phyloP scores from a whole-genome alignment of 2,329 filamentous ascomycete species.

The Saccharata proteae region DNA sequence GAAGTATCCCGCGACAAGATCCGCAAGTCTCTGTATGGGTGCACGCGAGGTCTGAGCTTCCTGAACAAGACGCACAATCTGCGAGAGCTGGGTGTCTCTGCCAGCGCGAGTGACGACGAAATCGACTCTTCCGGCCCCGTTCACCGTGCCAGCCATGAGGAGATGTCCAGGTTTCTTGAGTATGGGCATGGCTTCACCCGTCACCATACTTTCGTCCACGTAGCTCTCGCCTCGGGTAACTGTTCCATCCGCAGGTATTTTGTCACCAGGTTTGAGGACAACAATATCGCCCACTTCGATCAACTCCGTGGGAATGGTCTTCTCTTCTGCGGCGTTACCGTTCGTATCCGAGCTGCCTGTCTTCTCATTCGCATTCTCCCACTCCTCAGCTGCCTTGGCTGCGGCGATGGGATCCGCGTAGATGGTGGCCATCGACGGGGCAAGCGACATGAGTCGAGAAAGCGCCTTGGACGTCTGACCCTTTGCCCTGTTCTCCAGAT shows the following conservation, averaged over 20 bases:
- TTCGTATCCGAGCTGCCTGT: slow-evolving; percentile 22
- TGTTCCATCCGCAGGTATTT: slow-evolving; percentile 85
- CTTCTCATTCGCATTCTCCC: slow-evolving; percentile 44
- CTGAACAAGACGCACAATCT: slow-evolving; percentile 97
- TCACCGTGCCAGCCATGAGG: slow-evolving; percentile 90
- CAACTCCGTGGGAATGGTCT: slow-evolving; percentile 81
- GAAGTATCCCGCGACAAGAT: slow-evolving; percentile 85
- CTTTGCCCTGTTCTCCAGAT: slow-evolving; percentile 87
- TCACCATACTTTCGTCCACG: slow-evolving; percentile 97
- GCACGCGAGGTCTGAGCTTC: slow-evolving; percentile 90
- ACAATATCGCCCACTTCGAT: slow-evolving; percentile 91
- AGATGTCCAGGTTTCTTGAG: slow-evolving; percentile 70
- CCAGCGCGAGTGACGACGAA: slow-evolving; percentile 87
- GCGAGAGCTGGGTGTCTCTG: slow-evolving; percentile 89
- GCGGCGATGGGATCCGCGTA: slow-evolving; percentile 90
- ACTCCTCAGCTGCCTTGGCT: slow-evolving; percentile 75
- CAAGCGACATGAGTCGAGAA: slow-evolving; percentile 86
- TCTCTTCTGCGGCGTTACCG: slow-evolving; percentile 63
- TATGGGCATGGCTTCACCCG: slow-evolving; percentile 90
- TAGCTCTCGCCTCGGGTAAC: slow-evolving; percentile 85
- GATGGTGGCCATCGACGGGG: slow-evolving; percentile 93
- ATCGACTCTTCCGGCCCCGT: slow-evolving; percentile 81
- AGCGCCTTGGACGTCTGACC: slow-evolving; percentile 92
- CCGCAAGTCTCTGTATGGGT: slow-evolving; percentile 86
- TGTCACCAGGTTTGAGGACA: slow-evolving; percentile 85